Evolutionary conservation across 768 basidiomycete genomes (phyloP), one percentile per base, ranked within the genome.

Genomic region (Amylocystis lapponica): DNA sequence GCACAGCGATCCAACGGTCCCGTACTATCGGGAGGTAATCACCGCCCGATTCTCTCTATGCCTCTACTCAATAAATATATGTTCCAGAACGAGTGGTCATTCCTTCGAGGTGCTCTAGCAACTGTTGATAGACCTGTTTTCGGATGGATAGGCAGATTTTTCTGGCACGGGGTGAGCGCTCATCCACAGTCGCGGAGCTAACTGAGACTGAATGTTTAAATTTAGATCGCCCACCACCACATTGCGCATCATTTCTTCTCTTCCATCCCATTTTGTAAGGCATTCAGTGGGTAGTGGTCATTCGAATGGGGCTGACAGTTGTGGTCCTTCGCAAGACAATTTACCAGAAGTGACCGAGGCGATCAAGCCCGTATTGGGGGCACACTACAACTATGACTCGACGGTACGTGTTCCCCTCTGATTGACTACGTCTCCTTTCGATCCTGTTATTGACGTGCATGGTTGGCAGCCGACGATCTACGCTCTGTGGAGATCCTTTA

Each of bases 181-280:
- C 12, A 10, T 42, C 31, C 9, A 5, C 41, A 14, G 7, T 8
- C n/a, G n/a, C 20, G 39, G 20, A 41, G 14, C 29, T 36, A 10
- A 42, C 42, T 23, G 11, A 17, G 29, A 26, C 9, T 14, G 12
- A 8, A 19, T 20, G 40, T 36, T 13, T 39, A 29, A 19, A 19
- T 31, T n/a, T 39, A 62, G 61, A 53, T 62, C 26, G 52, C 59
- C 1, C 60, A 62, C 30, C 47, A 60, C 43, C 62, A 64, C 49
- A 52, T 64, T 32, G 56, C 59, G 16, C 62, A 64, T 36, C 62
- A 64, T 46, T 62, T 64, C 54, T 64, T 64, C 43, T 41, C 50
- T 33, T 35, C 27, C 11, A 37, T 57, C 5, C 56, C 50, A 14
- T 53, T 54, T 45, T 52, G 50, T 54, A 14, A 13, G 56, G 37